Conservation (phyloP, 495 filamentous ascomycete species). For the Oleoguttula mirabilis region DNA sequence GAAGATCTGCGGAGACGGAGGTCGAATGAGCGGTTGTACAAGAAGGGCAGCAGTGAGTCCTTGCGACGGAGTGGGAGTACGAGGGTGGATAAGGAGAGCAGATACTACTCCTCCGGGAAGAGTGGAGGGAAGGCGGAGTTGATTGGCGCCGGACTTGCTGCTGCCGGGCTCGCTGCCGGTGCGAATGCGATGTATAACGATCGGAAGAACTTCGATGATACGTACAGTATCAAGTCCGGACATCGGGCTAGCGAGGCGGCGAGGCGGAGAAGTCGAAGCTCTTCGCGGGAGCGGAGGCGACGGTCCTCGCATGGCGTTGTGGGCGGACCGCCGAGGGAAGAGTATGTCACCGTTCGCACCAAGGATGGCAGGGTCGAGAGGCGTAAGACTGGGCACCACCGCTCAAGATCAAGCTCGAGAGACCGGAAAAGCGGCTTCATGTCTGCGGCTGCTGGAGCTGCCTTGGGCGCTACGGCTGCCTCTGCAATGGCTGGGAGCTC, state of each 20-base stretch:
- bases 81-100: slow-evolving; percentile 44
- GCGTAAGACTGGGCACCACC: slow-evolving; percentile 6
- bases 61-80: slow-evolving; percentile 24
- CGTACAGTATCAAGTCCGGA: slow-evolving; percentile 44
- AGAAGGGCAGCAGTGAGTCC: slow-evolving; percentile 9
- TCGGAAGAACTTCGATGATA: slow-evolving; percentile 43
- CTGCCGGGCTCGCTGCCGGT: slow-evolving; percentile 26
- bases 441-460: slow-evolving; percentile 32
- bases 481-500: slow-evolving; percentile 4
- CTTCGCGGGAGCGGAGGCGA: slow-evolving; percentile 11
- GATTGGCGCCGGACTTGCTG: slow-evolving; percentile 40
- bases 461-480: slow-evolving; percentile 32
- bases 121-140: slow-evolving; percentile 35
- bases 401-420: slow-evolving; percentile 36
- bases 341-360: slow-evolving; percentile 12
- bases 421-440: slow-evolving; percentile 33
- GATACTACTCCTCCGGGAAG: slow-evolving; percentile 44
- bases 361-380: slow-evolving; percentile 14
- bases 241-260: slow-evolving; percentile 32
- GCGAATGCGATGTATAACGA: slow-evolving; percentile 13
- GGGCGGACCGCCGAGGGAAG: background rate
- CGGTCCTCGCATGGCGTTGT: slow-evolving; percentile 4
- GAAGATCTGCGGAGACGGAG: slow-evolving; percentile 22
- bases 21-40: slow-evolving; percentile 7
- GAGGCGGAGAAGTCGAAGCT: slow-evolving; percentile 21